Evolutionary conservation across 208 protist genomes (phyloP).

Genomic region (Jaenimonas drosophilae): DNA sequence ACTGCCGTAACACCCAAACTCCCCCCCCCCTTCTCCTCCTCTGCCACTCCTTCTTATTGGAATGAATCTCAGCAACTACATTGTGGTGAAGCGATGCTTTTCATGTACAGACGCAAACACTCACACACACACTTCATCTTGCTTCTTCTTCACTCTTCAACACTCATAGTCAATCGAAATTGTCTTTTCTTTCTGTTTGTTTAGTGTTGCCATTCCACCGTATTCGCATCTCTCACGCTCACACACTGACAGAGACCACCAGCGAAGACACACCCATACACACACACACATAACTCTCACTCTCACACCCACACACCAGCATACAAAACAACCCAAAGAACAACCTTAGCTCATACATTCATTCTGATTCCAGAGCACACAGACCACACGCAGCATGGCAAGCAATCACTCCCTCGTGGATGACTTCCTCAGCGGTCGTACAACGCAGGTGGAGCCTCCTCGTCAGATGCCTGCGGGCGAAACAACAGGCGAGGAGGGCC

Average conservation of each 20-base stretch:
- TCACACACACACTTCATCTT: background rate
- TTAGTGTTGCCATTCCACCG: too few species aligned
- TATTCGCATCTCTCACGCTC: too few species aligned
- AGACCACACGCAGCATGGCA: conserved; percentile 3
- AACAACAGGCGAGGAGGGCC: conserved; percentile 3
- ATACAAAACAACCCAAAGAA: background rate
- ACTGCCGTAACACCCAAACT: background rate
- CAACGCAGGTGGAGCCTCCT: background rate
- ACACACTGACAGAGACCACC: too few species aligned
- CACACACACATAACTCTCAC: too few species aligned
- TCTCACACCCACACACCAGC: conserved; percentile 5
- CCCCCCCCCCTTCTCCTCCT: background rate
- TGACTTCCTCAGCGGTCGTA: conserved; percentile 7
- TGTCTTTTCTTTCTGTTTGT: conserved; percentile 4
- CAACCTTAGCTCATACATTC: background rate
- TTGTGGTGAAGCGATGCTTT: background rate
- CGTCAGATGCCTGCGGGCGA: background rate
- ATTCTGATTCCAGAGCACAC: conserved; percentile 2
- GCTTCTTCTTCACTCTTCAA: too few species aligned
- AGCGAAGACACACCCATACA: too few species aligned
- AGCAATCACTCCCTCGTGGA: conserved; percentile 6
- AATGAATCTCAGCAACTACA: background rate
- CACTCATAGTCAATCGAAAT: background rate
- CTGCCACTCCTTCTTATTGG: background rate
- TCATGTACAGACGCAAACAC: background rate